phyloP scores from a whole-genome alignment of 1,284 basidiomycete genomes.

The Boletus mariae region DNA sequence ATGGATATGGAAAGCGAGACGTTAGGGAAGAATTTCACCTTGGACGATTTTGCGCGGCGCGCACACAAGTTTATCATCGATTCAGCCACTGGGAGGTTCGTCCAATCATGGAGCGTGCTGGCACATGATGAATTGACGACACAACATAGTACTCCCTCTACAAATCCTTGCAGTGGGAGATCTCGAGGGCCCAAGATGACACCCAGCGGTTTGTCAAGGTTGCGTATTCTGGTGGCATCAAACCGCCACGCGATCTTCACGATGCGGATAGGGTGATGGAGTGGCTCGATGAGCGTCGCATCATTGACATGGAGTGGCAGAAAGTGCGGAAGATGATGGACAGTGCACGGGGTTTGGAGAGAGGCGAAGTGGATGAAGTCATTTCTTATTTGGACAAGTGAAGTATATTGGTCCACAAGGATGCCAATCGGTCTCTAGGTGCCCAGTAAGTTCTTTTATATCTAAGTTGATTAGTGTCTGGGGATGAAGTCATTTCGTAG shows the following conservation, averaged over 20 bases:
- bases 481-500: neutral
- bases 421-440: no score
- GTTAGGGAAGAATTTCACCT: conserved; percentile 42
- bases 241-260: conserved; percentile 58
- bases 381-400: neutral
- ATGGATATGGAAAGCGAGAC: conserved; percentile 34
- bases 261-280: conserved; percentile 77
- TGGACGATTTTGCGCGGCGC: conserved; percentile 72
- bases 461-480: no score
- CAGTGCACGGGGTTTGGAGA: conserved; percentile 62
- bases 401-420: no score
- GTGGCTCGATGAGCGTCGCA: conserved; percentile 72
- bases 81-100: conserved; percentile 85
- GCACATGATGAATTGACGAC: conserved; percentile 5
- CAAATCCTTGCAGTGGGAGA: conserved; percentile 49
- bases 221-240: conserved; percentile 47
- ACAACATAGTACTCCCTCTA: conserved; percentile 57
- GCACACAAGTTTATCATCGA: conserved; percentile 67
- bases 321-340: conserved; percentile 70
- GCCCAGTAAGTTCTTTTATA: no score
- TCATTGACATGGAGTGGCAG: conserved; percentile 67
- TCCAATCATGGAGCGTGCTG: conserved; percentile 1
- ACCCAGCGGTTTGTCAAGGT: conserved; percentile 51
- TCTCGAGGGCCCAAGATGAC: conserved; percentile 41
- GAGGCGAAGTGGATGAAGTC: conserved; percentile 34